Conservation (phyloP, 441 rosid species). For the Pelargonium australe region DNA sequence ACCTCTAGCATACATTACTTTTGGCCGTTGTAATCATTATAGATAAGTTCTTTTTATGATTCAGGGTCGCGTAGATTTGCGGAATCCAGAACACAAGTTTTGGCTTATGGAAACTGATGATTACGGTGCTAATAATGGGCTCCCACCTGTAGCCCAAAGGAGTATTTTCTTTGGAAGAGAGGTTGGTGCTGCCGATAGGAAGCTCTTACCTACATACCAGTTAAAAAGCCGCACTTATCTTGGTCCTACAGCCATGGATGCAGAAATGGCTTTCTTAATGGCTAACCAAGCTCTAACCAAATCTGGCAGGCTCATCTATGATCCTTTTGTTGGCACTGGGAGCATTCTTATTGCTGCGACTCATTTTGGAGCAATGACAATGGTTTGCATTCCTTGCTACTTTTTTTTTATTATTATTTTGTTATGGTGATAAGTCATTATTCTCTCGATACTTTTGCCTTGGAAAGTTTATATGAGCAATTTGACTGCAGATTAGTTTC, state of each 20-base stretch:
- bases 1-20: neutral
- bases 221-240: slow-evolving; percentile 80
- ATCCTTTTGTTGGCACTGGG: slow-evolving; percentile 96
- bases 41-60: slow-evolving; percentile 15
- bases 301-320: slow-evolving; percentile 77
- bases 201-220: slow-evolving; percentile 79
- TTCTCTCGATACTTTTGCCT: neutral
- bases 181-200: slow-evolving; percentile 86
- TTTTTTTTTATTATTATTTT: slow-evolving; percentile 6
- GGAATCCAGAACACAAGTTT: slow-evolving; percentile 70
- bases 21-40: neutral
- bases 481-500: slow-evolving; percentile 12
- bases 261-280: slow-evolving; percentile 97
- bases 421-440: neutral
- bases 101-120: slow-evolving; percentile 87
- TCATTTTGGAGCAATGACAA: slow-evolving; percentile 87
- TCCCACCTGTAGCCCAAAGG: slow-evolving; percentile 66
- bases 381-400: slow-evolving; percentile 45
- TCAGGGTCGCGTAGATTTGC: slow-evolving; percentile 77
- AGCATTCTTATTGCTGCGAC: slow-evolving; percentile 95
- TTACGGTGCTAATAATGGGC: slow-evolving; percentile 68
- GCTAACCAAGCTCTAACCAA: slow-evolving; percentile 83
- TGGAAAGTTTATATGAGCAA: slow-evolving; percentile 13
- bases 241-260: slow-evolving; percentile 99
- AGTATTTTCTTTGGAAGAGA: slow-evolving; percentile 88